Percentiles rank a stretch among this genome's conserved stretches.
These are phyloP conservation scores for Rubia yunnanensis DNA, from an alignment of 257 asterid species.

Conservation along the genomic window DNA sequence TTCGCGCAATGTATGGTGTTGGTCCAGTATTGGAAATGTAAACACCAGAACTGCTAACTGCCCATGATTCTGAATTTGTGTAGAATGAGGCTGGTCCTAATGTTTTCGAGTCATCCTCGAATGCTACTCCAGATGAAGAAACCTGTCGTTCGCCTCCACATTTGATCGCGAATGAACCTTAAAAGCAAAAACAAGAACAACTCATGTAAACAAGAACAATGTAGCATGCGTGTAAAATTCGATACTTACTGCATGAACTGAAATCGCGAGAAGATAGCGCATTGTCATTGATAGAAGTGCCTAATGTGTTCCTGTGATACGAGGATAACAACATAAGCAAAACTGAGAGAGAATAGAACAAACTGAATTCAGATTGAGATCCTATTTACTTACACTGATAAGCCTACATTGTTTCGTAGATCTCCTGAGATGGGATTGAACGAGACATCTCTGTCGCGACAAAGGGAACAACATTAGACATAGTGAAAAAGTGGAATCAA, in stretches of 20 bases:
- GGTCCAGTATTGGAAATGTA: conserved; percentile 47
- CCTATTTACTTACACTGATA: conserved; percentile 41
- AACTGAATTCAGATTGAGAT: neutral
- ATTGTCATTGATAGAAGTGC: conserved; percentile 39
- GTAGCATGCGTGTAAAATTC: neutral
- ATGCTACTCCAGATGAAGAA: conserved; percentile 25
- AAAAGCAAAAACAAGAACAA: conserved; percentile 13
- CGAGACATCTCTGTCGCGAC: conserved; percentile 46
- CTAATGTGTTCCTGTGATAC: conserved; percentile 42
- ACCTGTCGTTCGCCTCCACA: conserved; percentile 47
- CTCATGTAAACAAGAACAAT: neutral
- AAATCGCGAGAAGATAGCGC: conserved; percentile 11
- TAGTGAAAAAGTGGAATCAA: neutral
- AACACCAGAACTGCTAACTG: conserved; percentile 47
- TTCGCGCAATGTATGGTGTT: conserved; percentile 22
- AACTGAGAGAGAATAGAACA: too few species aligned
- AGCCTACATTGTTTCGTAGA: conserved; percentile 24
- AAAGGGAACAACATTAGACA: neutral
- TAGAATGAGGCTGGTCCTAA: conserved; percentile 43
- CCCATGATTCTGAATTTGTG: conserved; percentile 37
- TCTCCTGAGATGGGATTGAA: conserved; percentile 50
- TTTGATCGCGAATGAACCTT: conserved; percentile 45
- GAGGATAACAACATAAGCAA: neutral
- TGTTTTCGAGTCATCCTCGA: conserved; percentile 38
- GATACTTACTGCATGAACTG: conserved; percentile 33